Percentiles rank a stretch among this genome's conserved stretches.
Evolutionary conservation across 192 early-diverging fungal genomes (phyloP).

Genomic region (Pilaira anomala): DNA sequence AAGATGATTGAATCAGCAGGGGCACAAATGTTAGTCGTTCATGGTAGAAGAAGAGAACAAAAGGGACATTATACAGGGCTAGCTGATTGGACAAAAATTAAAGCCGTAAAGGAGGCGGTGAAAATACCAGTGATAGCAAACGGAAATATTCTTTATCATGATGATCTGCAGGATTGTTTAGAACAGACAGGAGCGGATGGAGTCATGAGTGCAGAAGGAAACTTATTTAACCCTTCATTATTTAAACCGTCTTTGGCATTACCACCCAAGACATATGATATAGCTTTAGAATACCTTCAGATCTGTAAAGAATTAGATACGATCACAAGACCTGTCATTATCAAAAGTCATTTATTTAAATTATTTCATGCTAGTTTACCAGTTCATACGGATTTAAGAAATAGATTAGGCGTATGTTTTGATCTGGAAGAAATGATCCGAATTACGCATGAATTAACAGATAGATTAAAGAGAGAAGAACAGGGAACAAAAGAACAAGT

Average conservation of each 20-base stretch:
- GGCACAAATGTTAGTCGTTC: constrained; percentile 87
- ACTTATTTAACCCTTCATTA: constrained; percentile 85
- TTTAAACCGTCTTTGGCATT: constrained; percentile 59
- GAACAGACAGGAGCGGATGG: constrained; percentile 84
- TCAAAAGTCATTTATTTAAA: constrained; percentile 92
- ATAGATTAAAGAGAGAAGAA: constrained; percentile 5
- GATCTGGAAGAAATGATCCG: constrained; percentile 44
- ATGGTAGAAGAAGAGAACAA: constrained; percentile 91
- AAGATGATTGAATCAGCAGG: constrained; percentile 93
- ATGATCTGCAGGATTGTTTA: constrained; percentile 84
- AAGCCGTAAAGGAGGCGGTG: constrained; percentile 76
- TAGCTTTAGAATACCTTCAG: constrained; percentile 87
- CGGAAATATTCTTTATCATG: constrained; percentile 92
- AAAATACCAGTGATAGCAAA: constrained; percentile 94
- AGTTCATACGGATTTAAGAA: constrained; percentile 78
- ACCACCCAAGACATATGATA: constrained; percentile 65
- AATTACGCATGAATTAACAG: not conserved
- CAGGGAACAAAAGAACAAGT: constrained; percentile 28
- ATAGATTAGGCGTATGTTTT: constrained; percentile 56
- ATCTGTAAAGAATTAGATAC: constrained; percentile 59
- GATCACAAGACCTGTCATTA: constrained; percentile 60
- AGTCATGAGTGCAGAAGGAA: constrained; percentile 93
- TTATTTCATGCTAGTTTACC: constrained; percentile 76
- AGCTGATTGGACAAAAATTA: constrained; percentile 95
- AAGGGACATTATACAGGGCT: constrained; percentile 95